Base-by-base conservation (phyloP, 1,139 yeast genomes). In the Saccharomycopsis crataegensis region DNA sequence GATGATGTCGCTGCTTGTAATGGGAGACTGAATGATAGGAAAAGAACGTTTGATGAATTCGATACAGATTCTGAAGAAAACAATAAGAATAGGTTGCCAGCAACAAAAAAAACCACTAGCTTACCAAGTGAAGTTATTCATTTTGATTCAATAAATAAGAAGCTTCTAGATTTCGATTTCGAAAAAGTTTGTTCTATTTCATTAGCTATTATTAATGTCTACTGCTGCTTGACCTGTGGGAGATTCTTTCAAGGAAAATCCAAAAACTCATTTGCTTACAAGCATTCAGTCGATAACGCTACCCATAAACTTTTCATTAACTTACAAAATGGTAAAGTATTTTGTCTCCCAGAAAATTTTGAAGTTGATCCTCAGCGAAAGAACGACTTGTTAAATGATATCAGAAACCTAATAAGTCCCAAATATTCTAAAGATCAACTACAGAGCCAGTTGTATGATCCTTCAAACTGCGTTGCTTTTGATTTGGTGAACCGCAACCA, bases 201-300 rank as follows among this genome's bases (percentile, higher is more conserved):
- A 0, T 69, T 86, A 16, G 73, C 87, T 0, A 75, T 74, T 46
- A 69, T 75, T 38, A 83, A 85, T 61, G 77, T 86, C 1, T 84
- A 86, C 63, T 82, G 88, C 43, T 87, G 96, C 62, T 67, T 87
- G 40, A 76, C 75, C 0, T 87, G 96, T 67, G 94, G 94, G 44
- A 82, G 78, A 62, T 87, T 80, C 67, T 76, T 80, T 54, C 86
- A 82, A 61, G 96, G 96, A 0, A 72, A 90, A 32, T 77, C 82
- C 1, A 68, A 67, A 54, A 66, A 76, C 12, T 79, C 93, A 0
- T 83, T 83, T 22, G 91, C 93, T 0, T 85, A 81, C 62, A 65
- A 71, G 45, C 96, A 87, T 64, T 74, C 90, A 2, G 73, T 87
- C 33, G 76, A 80, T 55, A 74, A 69, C 48, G 12, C 12, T 2